phyloP scores from a whole-genome alignment of 495 filamentous ascomycete species.

The Talaromyces ruber region DNA sequence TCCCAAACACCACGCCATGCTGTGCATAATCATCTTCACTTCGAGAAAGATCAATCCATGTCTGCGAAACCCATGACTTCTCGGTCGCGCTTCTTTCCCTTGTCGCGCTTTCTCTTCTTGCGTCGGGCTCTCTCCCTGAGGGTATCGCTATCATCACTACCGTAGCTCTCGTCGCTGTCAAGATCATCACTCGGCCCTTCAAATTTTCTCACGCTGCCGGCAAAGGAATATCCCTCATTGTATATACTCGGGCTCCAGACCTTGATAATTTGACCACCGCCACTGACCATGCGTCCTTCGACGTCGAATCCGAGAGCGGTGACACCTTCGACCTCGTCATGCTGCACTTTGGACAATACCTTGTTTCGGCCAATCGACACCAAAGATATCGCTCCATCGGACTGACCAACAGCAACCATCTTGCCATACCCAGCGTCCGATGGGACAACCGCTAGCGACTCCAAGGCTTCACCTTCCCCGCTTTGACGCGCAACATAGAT shows the following conservation, averaged over 20 bases:
- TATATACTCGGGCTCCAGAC: constrained; percentile 63
- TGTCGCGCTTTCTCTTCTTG: constrained; percentile 51
- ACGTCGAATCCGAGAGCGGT: constrained; percentile 73
- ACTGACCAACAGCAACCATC: constrained; percentile 65
- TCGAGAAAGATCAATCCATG: constrained; percentile 39
- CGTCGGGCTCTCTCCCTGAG: constrained; percentile 28
- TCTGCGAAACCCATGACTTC: constrained; percentile 58
- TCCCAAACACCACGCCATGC: background rate
- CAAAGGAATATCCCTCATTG: constrained; percentile 13
- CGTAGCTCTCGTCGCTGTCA: constrained; percentile 27
- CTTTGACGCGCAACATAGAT: constrained; percentile 55
- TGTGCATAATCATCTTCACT: background rate
- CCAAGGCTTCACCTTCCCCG: constrained; percentile 59
- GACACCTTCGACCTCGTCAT: constrained; percentile 80
- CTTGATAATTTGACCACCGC: constrained; percentile 74
- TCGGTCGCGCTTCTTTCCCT: constrained; percentile 43
- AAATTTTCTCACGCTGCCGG: constrained; percentile 20
- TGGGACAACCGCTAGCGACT: constrained; percentile 59
- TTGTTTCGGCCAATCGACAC: constrained; percentile 50
- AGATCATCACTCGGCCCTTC: constrained; percentile 34
- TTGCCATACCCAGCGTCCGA: constrained; percentile 57
- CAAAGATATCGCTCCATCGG: constrained; percentile 56
- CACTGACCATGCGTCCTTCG: constrained; percentile 75
- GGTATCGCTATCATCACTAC: constrained; percentile 35
- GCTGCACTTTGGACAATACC: constrained; percentile 51